A percentile compares a stretch with the other conserved stretches of the same genome.
Conservation (phyloP, 352 stramenopile genomes). For the Phytophthora tubulina region DNA sequence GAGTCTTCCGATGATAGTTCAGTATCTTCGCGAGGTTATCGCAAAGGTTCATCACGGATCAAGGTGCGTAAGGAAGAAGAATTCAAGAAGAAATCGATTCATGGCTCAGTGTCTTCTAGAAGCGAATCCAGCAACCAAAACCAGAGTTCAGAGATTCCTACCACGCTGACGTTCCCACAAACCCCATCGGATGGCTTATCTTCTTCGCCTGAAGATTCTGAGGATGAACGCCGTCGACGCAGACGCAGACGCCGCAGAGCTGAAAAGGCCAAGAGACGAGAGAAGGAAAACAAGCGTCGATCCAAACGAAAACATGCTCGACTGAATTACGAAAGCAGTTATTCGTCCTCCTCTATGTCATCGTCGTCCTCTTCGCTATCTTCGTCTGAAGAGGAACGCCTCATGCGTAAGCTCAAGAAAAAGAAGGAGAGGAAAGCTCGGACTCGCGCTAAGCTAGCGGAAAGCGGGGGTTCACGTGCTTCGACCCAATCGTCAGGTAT, state of each 20-base stretch:
- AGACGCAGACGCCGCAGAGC: slow-evolving; percentile 9
- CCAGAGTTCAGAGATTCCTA: slow-evolving; percentile 9
- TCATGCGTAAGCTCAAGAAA: slow-evolving; percentile 31
- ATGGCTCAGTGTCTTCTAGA: slow-evolving; percentile 18
- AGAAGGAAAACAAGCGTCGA: slow-evolving; percentile 21
- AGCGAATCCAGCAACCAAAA: slow-evolving; percentile 19
- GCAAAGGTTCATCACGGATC: slow-evolving; percentile 1
- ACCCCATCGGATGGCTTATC: slow-evolving; percentile 16
- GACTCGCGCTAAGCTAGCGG: slow-evolving; percentile 13
- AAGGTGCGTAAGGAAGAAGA: slow-evolving; percentile 3
- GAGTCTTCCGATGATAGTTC: slow-evolving; percentile 24
- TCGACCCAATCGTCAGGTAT: slow-evolving; percentile 25
- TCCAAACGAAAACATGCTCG: slow-evolving; percentile 22
- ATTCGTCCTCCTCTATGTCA: slow-evolving; percentile 29
- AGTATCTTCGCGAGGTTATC: slow-evolving; percentile 7
- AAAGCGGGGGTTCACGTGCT: slow-evolving; percentile 18
- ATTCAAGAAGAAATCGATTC: neutral
- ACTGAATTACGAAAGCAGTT: slow-evolving; percentile 33
- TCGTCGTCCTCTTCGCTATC: slow-evolving; percentile 28
- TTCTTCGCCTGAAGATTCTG: slow-evolving; percentile 9
- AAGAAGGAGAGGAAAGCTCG: slow-evolving; percentile 31
- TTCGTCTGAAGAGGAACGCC: slow-evolving; percentile 37
- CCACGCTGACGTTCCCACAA: slow-evolving; percentile 22
- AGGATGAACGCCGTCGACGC: slow-evolving; percentile 29
- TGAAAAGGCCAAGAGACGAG: slow-evolving; percentile 22